These are phyloP conservation scores for Fusarium staphyleae DNA, from an alignment of 2,329 filamentous ascomycete species.

Conservation along the genomic window DNA sequence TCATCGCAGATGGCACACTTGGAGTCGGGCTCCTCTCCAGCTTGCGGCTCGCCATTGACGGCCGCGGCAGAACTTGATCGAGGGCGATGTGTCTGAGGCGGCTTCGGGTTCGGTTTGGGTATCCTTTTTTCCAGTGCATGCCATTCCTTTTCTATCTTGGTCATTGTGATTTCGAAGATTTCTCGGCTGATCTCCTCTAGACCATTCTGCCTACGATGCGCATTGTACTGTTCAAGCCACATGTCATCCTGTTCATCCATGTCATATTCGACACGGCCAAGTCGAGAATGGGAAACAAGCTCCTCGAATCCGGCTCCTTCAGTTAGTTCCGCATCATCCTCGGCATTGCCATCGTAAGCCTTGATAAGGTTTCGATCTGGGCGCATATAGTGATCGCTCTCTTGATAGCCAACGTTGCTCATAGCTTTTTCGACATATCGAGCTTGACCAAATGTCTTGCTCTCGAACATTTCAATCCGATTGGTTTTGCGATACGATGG, in stretches of 20 bases:
- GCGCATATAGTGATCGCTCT: slow-evolving; percentile 86
- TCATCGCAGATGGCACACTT: slow-evolving; percentile 99
- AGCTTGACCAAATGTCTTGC: slow-evolving; percentile 82
- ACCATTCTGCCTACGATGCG: slow-evolving; percentile 73
- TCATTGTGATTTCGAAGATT: slow-evolving; percentile 97
- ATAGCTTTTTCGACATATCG: slow-evolving; percentile 96
- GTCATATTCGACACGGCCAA: slow-evolving; percentile 94
- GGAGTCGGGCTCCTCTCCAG: slow-evolving; percentile 91
- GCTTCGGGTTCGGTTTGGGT: slow-evolving; percentile 95
- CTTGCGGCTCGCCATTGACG: slow-evolving; percentile 87
- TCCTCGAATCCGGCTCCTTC: slow-evolving; percentile 43
- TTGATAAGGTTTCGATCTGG: slow-evolving; percentile 77
- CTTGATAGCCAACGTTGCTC: slow-evolving; percentile 95
- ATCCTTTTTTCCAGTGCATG: slow-evolving; percentile 95
- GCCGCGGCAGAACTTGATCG: slow-evolving; percentile 93
- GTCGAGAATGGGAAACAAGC: slow-evolving; percentile 46
- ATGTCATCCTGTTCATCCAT: slow-evolving; percentile 99
- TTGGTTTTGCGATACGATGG: slow-evolving; percentile 79
- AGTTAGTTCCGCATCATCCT: slow-evolving; percentile 64
- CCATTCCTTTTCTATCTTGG: slow-evolving; percentile 99
- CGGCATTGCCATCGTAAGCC: slow-evolving; percentile 63
- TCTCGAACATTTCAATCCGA: slow-evolving; percentile 81
- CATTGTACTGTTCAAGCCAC: slow-evolving; percentile 89
- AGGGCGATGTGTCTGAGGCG: slow-evolving; percentile 90
- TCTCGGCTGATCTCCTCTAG: slow-evolving; percentile 88